Base-by-base conservation (phyloP, 192 early-diverging fungal species). In the Gryganskiella cystojenkinii region DNA sequence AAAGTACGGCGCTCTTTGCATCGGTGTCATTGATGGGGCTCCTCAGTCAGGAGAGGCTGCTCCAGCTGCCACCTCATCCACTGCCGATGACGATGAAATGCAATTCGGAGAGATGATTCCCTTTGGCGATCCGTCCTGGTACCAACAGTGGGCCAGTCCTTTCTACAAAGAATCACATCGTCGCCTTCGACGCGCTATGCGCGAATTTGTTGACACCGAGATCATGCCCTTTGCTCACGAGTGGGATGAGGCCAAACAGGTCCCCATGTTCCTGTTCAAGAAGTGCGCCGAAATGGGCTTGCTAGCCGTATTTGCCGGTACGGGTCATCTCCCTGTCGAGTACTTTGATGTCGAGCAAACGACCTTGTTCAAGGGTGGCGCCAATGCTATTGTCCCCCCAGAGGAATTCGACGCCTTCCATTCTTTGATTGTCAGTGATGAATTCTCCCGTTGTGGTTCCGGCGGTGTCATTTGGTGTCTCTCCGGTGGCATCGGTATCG, bases 401-500 rank as follows among this genome's bases (percentile, higher is more conserved):
- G 86, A 75, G 10, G 86, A 93, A 46, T 92, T 82, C 56, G 86
- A 92, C 69, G 64, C 84, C 13, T 93, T 92, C 83, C 91, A 92
- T 31, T 81, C 89, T 58, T 87, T 93, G 34, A 87, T 95, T 60
- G 78, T 94, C 40, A 72, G 83, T 58, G 94, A 95, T 78, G 94
- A 95, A 69, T 81, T 95, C 15, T 82, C 89, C 19, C 92, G 94
- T 25, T 90, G 88, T 56, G 94, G 91, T 43, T 91, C 91, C 19
- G 94, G 93, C 22, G 94, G 94, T 74, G 85, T 91, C 28, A 71
- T 91, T 55, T 93, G 93, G 94, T 92, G 92, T 76, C 64, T 95
- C 20, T 73, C 81, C 53, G 92, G 92, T 58, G 93, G 93, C 31
- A 81, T 90, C 24, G 88, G 84, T 22, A 94, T 93, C 45, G 93